Base-by-base conservation (phyloP, 2,329 filamentous ascomycete species). In the Penicillium sp. region DNA sequence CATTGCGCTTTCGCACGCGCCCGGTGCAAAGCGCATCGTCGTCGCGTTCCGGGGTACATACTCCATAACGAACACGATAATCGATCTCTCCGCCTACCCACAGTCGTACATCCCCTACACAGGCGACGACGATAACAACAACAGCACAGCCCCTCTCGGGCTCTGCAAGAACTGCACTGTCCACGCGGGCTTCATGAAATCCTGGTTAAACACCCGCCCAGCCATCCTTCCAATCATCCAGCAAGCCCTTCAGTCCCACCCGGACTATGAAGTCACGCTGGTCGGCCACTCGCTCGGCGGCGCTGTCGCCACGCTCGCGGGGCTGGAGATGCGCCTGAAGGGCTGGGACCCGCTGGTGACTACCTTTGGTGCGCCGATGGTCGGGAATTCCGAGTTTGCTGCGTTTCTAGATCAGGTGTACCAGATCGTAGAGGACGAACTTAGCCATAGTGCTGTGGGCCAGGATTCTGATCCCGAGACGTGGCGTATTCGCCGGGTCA, bases 21-120 rank as follows among this genome's bases (percentile, higher is more conserved):
- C 84, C 2, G 80, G 78, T 4, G 74, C 78, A 20, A 82, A 83
- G 48, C 83, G 88, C 59, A 90, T 99, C 58, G 82, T 98, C 48
- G 85, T 98, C 39, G 93, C 92, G 8, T 98, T 98, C 71, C 88
- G 95, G 49, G 95, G 95, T 25, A 98, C 95, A 14, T 97, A 98
- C 77, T 96, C 92, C 66, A 84, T 99, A 69, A 85, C 92, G 55
- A 96, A 98, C 74, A 93, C 93, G 12, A 88, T 99, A 62, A 84
- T 92, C 52, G 95, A 99, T 77, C 82, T 99, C 57, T 92, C 91
- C 63, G 96, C 92, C 1, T 83, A 94, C 2, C 93, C 92, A 12
- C 94, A 98, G 75, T 86, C 90, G 73, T 99, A 98, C 71, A 85
- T 92, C 1, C 93, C 95, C 0, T 99, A 97, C 73, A 90, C 90